Evolutionary conservation across 2,329 filamentous ascomycete species (phyloP).

Genomic region (Fusarium sterilihyphosum): DNA sequence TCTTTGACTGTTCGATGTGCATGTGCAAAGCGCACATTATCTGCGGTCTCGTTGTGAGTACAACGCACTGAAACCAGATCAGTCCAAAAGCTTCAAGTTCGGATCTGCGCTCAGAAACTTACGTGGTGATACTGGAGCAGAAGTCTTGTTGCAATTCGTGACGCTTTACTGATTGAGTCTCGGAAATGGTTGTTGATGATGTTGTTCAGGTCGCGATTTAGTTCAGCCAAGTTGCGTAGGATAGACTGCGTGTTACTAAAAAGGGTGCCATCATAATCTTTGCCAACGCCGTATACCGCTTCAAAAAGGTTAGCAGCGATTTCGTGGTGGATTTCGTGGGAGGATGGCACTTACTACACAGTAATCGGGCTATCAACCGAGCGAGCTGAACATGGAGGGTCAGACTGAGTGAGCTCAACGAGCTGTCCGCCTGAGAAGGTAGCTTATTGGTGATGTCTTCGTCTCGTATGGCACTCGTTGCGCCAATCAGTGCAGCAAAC

Average conservation of each 20-base stretch:
- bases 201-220: slow-evolving; percentile 41
- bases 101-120: rapidly evolving
- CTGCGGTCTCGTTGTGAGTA: slow-evolving; percentile 44
- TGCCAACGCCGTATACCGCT: slow-evolving; percentile 44
- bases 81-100: neutral
- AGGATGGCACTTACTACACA: slow-evolving; percentile 20
- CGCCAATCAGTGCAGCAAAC: slow-evolving; percentile 42
- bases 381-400: slow-evolving; percentile 42
- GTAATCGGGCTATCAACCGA: slow-evolving; percentile 37
- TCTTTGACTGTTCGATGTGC: slow-evolving; percentile 43
- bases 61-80: slow-evolving; percentile 35
- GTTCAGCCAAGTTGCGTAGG: slow-evolving; percentile 38
- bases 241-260: slow-evolving; percentile 44
- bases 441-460: slow-evolving; percentile 46
- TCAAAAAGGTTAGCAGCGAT: neutral
- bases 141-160: slow-evolving; percentile 39
- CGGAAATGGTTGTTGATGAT: slow-evolving; percentile 44
- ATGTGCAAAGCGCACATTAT: slow-evolving; percentile 49
- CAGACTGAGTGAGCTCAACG: slow-evolving; percentile 39
- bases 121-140: slow-evolving; percentile 44
- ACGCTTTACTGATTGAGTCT: slow-evolving; percentile 45
- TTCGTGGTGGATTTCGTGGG: rapidly evolving
- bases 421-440: slow-evolving; percentile 43
- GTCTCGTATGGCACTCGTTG: slow-evolving; percentile 42
- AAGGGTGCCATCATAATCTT: slow-evolving; percentile 43